Evolutionary conservation across 2,329 filamentous ascomycete species (phyloP), one percentile per base, ranked within the genome.

Genomic region (Volutella citrinella): DNA sequence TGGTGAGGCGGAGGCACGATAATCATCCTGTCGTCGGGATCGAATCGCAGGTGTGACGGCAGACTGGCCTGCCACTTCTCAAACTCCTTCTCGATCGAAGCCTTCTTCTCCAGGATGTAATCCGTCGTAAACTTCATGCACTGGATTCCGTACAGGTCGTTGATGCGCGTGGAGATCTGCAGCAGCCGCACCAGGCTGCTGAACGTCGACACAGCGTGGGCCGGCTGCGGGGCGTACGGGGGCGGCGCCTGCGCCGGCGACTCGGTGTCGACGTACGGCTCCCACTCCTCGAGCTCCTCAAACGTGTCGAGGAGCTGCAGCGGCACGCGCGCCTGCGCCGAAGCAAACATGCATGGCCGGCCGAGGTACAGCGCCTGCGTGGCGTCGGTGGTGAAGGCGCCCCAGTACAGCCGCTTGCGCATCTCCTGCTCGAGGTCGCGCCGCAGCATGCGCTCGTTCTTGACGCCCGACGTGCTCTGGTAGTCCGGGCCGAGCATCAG

Each of bases 271-370:
- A 55, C 34, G 30, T 60, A 61, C 1, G 57, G 57, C 28, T 51
- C 45, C 57, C 57, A 61, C 12, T 59, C 54, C 27, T 60, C 57
- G 3, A 60, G 46, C 34, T 61, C 57, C 26, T 61, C 57, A 27
- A 56, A 61, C 0, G 54, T 60, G 30, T 61, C 57, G 1, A 60
- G 43, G 6, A 59, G 41, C 21, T 51, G 47, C 5, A 55, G 42
- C 8, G 57, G 56, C 7, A 61, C 57, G 27, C 55, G 45, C 10
- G 56, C 57, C 10, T 60, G 57, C 1, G 49, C 49, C 5, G 55
- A 56, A 6, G 54, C 52, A 11, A 61, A 52, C 42, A 56, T 57
- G 18, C 51, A 55, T 2, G 56, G 56, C n/a, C 57, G 49, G 23
- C 57, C 57, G 9, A 60, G 50, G 28, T 59, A 61, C 24, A 61